phyloP scores from a whole-genome alignment of 2,329 filamentous ascomycete genomes.

The Calonectria leucothoes region DNA sequence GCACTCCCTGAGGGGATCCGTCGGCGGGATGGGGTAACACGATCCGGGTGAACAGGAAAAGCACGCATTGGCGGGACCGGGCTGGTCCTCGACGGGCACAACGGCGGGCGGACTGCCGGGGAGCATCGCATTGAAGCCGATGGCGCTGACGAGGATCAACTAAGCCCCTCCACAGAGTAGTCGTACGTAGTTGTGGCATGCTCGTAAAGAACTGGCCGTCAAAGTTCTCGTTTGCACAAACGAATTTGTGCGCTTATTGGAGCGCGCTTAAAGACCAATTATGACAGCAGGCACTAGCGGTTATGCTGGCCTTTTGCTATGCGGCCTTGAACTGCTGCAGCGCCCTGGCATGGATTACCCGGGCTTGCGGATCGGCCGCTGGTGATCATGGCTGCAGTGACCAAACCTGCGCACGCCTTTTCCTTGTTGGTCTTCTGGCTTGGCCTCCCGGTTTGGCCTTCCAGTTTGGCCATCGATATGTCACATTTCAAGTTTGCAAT shows the following conservation, averaged over 20 bases:
- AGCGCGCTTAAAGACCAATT: neutral
- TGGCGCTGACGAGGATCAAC: neutral
- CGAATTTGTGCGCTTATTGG: conserved; percentile 4
- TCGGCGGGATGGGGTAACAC: conserved; percentile 13
- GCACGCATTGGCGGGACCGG: neutral
- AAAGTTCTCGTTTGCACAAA: conserved; percentile 4
- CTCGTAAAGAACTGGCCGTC: neutral
- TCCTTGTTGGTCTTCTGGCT: neutral
- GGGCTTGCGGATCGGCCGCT: conserved; percentile 5
- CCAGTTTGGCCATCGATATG: neutral
- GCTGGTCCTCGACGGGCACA: neutral
- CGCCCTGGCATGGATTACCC: conserved; percentile 8
- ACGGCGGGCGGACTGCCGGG: neutral
- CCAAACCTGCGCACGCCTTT: neutral
- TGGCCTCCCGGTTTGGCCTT: neutral
- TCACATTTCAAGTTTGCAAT: neutral
- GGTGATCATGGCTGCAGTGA: conserved; percentile 6
- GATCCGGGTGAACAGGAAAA: neutral
- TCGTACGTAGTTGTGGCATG: neutral
- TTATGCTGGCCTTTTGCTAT: conserved; percentile 4
- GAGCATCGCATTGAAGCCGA: neutral
- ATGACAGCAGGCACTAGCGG: conserved; percentile 1
- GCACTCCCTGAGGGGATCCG: conserved; percentile 15
- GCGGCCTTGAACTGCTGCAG: neutral
- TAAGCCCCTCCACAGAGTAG: neutral